Conservation (phyloP, 371 early-diverging fungal genomes). For the Funneliformis caledonium region DNA sequence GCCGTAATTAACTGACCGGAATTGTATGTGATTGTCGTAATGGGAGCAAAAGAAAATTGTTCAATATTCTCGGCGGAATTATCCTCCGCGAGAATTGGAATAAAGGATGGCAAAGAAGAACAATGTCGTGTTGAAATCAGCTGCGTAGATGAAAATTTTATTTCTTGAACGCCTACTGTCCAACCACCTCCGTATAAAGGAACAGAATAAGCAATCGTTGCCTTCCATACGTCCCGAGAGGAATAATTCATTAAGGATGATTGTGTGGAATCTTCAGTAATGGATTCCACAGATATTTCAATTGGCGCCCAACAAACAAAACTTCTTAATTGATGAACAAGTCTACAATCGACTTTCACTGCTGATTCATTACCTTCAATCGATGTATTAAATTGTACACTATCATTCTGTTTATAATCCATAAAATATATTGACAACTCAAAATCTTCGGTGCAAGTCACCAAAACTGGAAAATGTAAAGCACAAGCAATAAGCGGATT, state of each 20-base stretch:
- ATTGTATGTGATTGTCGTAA: slow-evolving; percentile 45
- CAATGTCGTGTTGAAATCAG: slow-evolving; percentile 26
- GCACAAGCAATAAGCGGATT: slow-evolving; percentile 45
- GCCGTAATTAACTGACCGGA: slow-evolving; percentile 54
- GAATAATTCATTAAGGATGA: background rate
- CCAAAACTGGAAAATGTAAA: slow-evolving; percentile 47
- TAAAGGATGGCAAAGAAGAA: slow-evolving; percentile 25
- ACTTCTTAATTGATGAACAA: slow-evolving; percentile 50
- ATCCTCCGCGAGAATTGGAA: slow-evolving; percentile 32
- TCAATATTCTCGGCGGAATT: background rate
- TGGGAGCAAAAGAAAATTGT: slow-evolving; percentile 45
- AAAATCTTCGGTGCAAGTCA: slow-evolving; percentile 48
- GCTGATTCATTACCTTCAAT: background rate
- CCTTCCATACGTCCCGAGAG: slow-evolving; percentile 43
- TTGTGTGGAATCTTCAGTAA: background rate
- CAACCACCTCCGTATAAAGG: slow-evolving; percentile 44
- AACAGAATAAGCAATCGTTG: slow-evolving; percentile 49
- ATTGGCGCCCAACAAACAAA: slow-evolving; percentile 49
- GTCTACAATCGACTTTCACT: background rate
- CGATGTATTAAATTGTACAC: background rate
- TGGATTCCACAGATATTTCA: slow-evolving; percentile 30
- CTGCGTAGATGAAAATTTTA: slow-evolving; percentile 4
- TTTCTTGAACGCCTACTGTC: slow-evolving; percentile 49
- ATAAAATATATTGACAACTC: slow-evolving; percentile 47
- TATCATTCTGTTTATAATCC: background rate